phyloP scores from a whole-genome alignment of 2,329 filamentous ascomycete genomes.

The Colletotrichum cuscutae region DNA sequence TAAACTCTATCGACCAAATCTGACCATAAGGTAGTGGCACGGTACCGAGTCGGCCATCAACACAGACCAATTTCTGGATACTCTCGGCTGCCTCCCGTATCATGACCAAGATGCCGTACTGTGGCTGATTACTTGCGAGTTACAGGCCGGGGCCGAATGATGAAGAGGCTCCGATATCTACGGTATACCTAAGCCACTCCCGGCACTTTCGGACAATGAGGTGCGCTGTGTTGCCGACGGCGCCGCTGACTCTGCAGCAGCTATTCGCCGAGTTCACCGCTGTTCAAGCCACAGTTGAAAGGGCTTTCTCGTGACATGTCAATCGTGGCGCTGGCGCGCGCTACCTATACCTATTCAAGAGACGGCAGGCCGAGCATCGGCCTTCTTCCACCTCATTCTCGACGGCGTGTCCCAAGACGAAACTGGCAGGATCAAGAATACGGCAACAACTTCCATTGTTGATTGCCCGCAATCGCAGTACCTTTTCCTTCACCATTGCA shows the following conservation, averaged over 20 bases:
- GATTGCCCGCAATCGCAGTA: background rate
- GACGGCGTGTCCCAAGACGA: background rate
- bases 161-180: background rate
- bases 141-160: background rate
- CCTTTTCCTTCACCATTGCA: background rate
- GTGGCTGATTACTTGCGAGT: background rate
- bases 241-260: background rate
- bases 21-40: background rate
- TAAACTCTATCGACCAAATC: constrained; percentile 4
- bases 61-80: background rate
- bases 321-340: background rate
- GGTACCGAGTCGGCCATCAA: background rate
- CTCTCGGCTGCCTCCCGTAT: background rate
- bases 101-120: background rate
- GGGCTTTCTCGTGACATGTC: no score
- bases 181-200: background rate
- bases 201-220: background rate
- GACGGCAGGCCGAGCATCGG: constrained; percentile 3
- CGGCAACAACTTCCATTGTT: no score
- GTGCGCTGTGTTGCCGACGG: background rate
- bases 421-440: background rate
- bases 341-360: background rate
- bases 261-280: background rate
- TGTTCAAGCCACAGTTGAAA: background rate
- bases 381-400: background rate